Percentiles rank a stretch among this genome's conserved stretches.
phyloP scores from a whole-genome alignment of 129 eudicot species.

The Pittosporum tobira region DNA sequence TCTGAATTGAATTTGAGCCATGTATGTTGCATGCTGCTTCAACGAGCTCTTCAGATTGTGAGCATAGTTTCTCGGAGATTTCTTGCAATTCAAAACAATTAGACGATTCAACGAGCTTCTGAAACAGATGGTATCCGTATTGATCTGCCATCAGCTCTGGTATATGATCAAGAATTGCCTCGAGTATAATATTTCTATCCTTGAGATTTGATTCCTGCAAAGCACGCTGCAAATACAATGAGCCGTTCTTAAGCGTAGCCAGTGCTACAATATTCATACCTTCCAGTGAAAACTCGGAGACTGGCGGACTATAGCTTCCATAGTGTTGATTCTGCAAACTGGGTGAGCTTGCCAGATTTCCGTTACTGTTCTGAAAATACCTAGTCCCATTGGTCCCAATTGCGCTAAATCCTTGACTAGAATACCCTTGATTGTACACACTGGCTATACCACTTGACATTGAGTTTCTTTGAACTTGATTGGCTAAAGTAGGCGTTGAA shows the following conservation, averaged over 20 bases:
- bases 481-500: background rate
- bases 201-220: background rate
- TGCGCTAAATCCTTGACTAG: background rate
- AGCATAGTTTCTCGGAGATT: conserved; percentile 2
- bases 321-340: background rate
- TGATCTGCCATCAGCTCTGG: background rate
- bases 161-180: conserved; percentile 4
- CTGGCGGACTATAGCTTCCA: background rate
- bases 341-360: background rate
- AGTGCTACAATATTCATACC: background rate
- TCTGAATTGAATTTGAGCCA: conserved; percentile 7
- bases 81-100: background rate
- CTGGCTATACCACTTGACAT: background rate
- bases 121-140: conserved; percentile 4
- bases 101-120: conserved; percentile 4
- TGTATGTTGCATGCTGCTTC: background rate
- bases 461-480: background rate
- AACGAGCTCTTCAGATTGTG: background rate
- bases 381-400: background rate
- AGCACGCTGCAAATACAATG: conserved; percentile 1
- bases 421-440: background rate
- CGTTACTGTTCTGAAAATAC: background rate
- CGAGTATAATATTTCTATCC: background rate
- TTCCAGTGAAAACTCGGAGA: background rate
- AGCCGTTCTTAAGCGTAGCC: conserved; percentile 3